A percentile compares a stretch with the other conserved stretches of the same genome.
Evolutionary conservation across 495 filamentous ascomycete genomes (phyloP).

Genomic region (Hypoxylon cercidicola): DNA sequence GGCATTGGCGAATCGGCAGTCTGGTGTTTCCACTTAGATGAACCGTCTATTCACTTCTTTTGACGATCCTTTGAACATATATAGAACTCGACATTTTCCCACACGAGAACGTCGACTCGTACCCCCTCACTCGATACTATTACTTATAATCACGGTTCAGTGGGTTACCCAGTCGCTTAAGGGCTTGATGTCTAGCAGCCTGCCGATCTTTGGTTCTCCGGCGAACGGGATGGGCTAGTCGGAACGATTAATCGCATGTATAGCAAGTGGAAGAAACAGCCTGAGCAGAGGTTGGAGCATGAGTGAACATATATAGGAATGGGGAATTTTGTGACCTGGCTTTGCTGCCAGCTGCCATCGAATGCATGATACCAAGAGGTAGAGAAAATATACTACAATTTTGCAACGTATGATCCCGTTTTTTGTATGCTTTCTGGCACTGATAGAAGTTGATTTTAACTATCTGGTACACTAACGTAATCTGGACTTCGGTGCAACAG

Average conservation of each 20-base stretch:
- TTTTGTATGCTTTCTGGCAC: not conserved
- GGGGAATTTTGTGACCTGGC: constrained; percentile 31
- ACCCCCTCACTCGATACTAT: constrained; percentile 24
- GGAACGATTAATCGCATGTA: constrained; percentile 40
- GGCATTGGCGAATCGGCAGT: constrained; percentile 37
- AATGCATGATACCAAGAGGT: constrained; percentile 39
- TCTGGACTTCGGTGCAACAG: too few relatives aligned
- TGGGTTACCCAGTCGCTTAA: constrained; percentile 24
- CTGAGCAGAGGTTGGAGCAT: constrained; percentile 22
- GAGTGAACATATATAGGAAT: constrained; percentile 41
- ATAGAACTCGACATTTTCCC: constrained; percentile 17
- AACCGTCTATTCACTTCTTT: constrained; percentile 44
- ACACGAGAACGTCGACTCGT: constrained; percentile 25
- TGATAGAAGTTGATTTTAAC: not conserved
- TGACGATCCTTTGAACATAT: constrained; percentile 41
- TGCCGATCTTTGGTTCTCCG: constrained; percentile 24
- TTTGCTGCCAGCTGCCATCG: constrained; percentile 30
- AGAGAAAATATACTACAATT: constrained; percentile 31
- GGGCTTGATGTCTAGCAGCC: constrained; percentile 41
- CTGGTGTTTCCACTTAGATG: constrained; percentile 37
- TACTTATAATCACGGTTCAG: constrained; percentile 47
- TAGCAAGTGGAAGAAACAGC: constrained; percentile 30
- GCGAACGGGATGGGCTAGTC: constrained; percentile 30
- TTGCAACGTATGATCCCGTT: constrained; percentile 8
- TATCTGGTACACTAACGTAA: not conserved